These are phyloP conservation scores for Odontarrhena argentea DNA, from an alignment of 345 rosid genomes.

Conservation along the genomic window DNA sequence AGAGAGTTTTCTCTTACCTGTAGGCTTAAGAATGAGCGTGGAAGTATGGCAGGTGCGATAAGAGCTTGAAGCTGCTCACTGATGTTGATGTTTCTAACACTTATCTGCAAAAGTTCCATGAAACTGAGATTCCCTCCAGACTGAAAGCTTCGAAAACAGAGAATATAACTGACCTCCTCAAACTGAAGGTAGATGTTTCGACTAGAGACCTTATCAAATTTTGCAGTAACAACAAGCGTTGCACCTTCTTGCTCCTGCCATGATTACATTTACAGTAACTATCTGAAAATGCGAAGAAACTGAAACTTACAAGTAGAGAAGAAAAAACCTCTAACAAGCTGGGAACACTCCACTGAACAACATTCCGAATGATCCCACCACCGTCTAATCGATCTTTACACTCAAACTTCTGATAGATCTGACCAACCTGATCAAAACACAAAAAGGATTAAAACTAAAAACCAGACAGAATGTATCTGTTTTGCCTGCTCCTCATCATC, in stretches of 20 bases:
- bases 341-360: conserved; percentile 86
- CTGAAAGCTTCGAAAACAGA: conserved; percentile 25
- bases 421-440: conserved; percentile 64
- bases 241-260: conserved; percentile 87
- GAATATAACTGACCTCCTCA: conserved; percentile 72
- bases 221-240: conserved; percentile 87
- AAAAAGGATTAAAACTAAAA: conserved; percentile 5
- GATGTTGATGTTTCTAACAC: conserved; percentile 72
- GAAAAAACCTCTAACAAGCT: conserved; percentile 67
- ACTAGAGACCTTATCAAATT: conserved; percentile 65
- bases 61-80: conserved; percentile 76
- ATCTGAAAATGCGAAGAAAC: conserved; percentile 6
- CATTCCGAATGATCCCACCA: conserved; percentile 83
- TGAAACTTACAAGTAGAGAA: conserved; percentile 18
- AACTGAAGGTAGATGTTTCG: conserved; percentile 85
- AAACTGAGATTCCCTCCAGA: conserved; percentile 16
- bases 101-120: conserved; percentile 55
- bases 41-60: conserved; percentile 84
- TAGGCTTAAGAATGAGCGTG: conserved; percentile 73
- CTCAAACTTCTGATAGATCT: conserved; percentile 78
- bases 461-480: conserved; percentile 5
- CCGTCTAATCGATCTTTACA: conserved; percentile 59
- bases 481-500: conserved; percentile 14
- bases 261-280: conserved; percentile 23
- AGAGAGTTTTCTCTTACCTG: conserved; percentile 50